Evolutionary conservation across 1,139 yeast species (phyloP).

Genomic region (Taiozyma sp.): DNA sequence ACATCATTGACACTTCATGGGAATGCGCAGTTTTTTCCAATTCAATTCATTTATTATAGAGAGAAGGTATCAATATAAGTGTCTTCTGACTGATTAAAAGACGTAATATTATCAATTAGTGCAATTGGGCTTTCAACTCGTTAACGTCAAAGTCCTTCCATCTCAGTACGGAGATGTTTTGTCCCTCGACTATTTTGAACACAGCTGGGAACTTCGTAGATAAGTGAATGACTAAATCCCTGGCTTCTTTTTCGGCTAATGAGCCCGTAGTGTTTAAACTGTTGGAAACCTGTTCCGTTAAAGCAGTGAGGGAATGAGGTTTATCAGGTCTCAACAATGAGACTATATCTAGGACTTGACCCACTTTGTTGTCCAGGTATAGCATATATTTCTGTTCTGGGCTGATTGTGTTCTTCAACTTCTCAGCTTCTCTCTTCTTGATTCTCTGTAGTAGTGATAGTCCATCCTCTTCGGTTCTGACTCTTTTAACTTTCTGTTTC

Average conservation of each 20-base stretch:
- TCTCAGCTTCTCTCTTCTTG: slow-evolving; percentile 30
- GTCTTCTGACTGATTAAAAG: background rate
- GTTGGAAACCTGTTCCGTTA: slow-evolving; percentile 26
- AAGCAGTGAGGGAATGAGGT: slow-evolving; percentile 28
- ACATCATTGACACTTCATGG: background rate
- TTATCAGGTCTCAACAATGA: slow-evolving; percentile 24
- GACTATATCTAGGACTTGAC: slow-evolving; percentile 29
- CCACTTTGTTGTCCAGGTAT: slow-evolving; percentile 38
- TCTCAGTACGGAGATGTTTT: slow-evolving; percentile 12
- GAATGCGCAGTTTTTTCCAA: background rate
- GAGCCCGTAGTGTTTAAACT: slow-evolving; percentile 27
- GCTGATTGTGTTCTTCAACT: slow-evolving; percentile 16
- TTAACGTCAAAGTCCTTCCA: slow-evolving; percentile 20
- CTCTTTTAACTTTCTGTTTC: slow-evolving; percentile 3
- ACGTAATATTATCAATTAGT: background rate
- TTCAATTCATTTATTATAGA: background rate
- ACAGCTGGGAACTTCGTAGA: slow-evolving; percentile 15
- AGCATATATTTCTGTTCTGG: slow-evolving; percentile 34
- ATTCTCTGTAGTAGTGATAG: slow-evolving; percentile 40
- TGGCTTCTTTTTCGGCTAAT: slow-evolving; percentile 27
- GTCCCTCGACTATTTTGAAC: slow-evolving; percentile 14
- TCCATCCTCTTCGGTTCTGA: slow-evolving; percentile 20
- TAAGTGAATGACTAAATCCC: slow-evolving; percentile 21
- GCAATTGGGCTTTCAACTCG: slow-evolving; percentile 7
- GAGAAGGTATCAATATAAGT: background rate